Percentiles rank a stretch among this genome's conserved stretches.
phyloP scores from a whole-genome alignment of 1,284 basidiomycete species.

The Malassezia psittaci region DNA sequence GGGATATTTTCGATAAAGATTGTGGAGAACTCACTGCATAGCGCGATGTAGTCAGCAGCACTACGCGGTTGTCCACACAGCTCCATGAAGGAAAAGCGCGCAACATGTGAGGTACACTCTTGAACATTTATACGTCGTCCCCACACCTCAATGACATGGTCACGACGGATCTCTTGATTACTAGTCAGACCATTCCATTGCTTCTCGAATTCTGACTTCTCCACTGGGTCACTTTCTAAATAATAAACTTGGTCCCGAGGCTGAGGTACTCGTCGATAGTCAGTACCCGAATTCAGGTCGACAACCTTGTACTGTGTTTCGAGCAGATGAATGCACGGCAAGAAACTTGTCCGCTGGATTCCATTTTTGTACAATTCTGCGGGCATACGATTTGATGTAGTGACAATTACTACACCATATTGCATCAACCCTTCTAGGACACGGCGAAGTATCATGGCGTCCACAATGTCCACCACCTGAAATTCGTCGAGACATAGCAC shows the following conservation, averaged over 20 bases:
- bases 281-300: constrained; percentile 86
- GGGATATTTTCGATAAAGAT: constrained; percentile 81
- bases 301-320: constrained; percentile 75
- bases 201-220: constrained; percentile 64
- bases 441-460: constrained; percentile 91
- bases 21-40: constrained; percentile 75
- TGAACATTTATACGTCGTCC: constrained; percentile 72
- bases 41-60: constrained; percentile 90
- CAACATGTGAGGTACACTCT: constrained; percentile 54
- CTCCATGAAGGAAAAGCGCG: constrained; percentile 75
- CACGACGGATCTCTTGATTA: constrained; percentile 55
- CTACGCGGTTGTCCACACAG: constrained; percentile 81
- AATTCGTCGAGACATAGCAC: constrained; percentile 98
- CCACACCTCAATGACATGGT: constrained; percentile 72
- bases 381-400: constrained; percentile 96
- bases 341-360: constrained; percentile 89
- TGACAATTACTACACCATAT: constrained; percentile 82
- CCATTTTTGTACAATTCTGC: constrained; percentile 98
- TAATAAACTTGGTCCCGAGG: constrained; percentile 80
- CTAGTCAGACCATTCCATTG: constrained; percentile 65
- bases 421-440: constrained; percentile 74
- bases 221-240: constrained; percentile 62
- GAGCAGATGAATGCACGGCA: constrained; percentile 88
- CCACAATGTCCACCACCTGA: constrained; percentile 96
- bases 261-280: constrained; percentile 50